A percentile compares a stretch with the other conserved stretches of the same genome.
Evolutionary conservation across 2,329 filamentous ascomycete species (phyloP).

Genomic region (Fusarium circinatum): DNA sequence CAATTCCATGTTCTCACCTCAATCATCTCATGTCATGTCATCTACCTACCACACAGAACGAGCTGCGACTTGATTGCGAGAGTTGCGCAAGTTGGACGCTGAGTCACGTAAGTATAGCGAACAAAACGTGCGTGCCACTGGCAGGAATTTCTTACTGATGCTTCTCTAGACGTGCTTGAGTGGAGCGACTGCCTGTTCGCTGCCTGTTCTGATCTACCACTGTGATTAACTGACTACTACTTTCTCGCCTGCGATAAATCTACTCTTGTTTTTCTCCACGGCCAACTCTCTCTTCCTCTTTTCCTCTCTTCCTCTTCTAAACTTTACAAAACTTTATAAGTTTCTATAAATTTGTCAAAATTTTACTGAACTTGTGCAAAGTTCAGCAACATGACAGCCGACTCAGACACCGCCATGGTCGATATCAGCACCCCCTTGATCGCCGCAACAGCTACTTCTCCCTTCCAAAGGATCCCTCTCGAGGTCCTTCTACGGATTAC

Average conservation of each 20-base stretch:
- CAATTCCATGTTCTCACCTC: neutral
- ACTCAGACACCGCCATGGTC: slow-evolving; percentile 27
- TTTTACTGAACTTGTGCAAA: neutral
- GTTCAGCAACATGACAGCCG: slow-evolving; percentile 15
- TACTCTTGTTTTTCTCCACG: neutral
- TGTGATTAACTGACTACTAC: neutral
- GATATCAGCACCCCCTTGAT: neutral
- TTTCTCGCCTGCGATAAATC: neutral
- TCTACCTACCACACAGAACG: neutral
- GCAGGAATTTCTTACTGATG: neutral
- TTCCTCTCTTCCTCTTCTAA: neutral
- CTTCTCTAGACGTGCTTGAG: neutral
- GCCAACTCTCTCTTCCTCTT: neutral
- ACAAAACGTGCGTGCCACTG: neutral
- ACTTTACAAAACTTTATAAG: neutral
- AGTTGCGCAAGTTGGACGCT: neutral
- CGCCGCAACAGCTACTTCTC: slow-evolving; percentile 10
- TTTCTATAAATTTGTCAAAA: neutral
- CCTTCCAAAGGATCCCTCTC: slow-evolving; percentile 58
- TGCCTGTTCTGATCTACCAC: slow-evolving; percentile 21
- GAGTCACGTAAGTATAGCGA: neutral
- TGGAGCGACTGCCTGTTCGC: slow-evolving; percentile 32
- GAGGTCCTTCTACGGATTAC: slow-evolving; percentile 69
- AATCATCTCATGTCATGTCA: too few relatives aligned
- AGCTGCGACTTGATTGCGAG: neutral